These are phyloP conservation scores for Lecanosticta acicola DNA, from an alignment of 2,329 filamentous ascomycete species.

Conservation along the genomic window DNA sequence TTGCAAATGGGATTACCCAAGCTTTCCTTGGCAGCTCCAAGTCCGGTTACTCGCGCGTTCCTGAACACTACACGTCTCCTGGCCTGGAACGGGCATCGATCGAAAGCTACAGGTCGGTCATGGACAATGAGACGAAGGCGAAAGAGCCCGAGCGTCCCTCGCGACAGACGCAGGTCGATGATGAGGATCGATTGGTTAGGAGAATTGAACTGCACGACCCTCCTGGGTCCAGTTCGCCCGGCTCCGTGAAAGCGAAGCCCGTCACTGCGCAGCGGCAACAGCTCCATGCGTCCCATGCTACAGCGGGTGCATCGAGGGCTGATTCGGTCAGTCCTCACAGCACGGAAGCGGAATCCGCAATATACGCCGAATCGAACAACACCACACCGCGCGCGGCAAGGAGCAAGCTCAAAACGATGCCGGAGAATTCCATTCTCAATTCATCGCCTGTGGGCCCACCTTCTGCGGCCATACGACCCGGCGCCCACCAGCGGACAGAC, in stretches of 20 bases:
- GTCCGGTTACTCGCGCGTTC: constrained; percentile 28
- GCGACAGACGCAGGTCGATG: constrained; percentile 25
- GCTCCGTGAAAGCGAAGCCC: constrained; percentile 6
- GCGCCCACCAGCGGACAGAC: constrained; percentile 19
- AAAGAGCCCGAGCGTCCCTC: constrained; percentile 19
- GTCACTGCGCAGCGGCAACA: constrained; percentile 2
- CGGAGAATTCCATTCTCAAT: constrained; percentile 27
- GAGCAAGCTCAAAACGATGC: constrained; percentile 8
- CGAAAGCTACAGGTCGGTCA: constrained; percentile 18
- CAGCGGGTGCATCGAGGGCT: constrained; percentile 13
- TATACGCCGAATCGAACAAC: constrained; percentile 19
- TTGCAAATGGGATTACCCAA: constrained; percentile 21
- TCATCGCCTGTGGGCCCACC: constrained; percentile 31
- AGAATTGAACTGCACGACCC: constrained; percentile 21
- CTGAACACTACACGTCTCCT: constrained; percentile 27
- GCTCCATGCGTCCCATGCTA: constrained; percentile 7
- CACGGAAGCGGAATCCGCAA: constrained; percentile 18
- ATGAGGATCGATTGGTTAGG: constrained; percentile 26
- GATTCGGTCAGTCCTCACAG: constrained; percentile 22
- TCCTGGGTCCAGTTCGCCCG: constrained; percentile 9
- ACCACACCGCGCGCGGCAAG: constrained; percentile 24
- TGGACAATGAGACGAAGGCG: constrained; percentile 11
- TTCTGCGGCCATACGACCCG: constrained; percentile 28
- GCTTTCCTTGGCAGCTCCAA: constrained; percentile 27
- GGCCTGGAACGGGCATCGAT: constrained; percentile 20